Evolutionary conservation across 2,329 filamentous ascomycete species (phyloP).

Genomic region (Rhexocercosporidium sp.): DNA sequence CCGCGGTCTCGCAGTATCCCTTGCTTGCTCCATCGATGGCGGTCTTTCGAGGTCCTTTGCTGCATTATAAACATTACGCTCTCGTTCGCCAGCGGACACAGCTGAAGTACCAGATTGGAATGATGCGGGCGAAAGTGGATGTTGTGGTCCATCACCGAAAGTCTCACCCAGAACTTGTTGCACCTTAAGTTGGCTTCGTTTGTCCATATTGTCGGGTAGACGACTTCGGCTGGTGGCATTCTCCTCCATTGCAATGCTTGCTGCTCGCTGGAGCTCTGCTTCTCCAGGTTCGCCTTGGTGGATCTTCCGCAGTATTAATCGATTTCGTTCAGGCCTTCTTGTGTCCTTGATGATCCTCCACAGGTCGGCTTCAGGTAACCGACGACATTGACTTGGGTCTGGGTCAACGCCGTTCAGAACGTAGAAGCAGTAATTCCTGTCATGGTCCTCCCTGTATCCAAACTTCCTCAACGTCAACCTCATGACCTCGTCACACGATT

Average conservation of each 20-base stretch:
- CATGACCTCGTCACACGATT: conserved; percentile 91
- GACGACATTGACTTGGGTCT: conserved; percentile 79
- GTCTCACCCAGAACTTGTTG: conserved; percentile 88
- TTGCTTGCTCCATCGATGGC: conserved; percentile 45
- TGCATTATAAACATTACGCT: conserved; percentile 67
- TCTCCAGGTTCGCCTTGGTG: conserved; percentile 88
- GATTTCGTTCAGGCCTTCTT: conserved; percentile 83
- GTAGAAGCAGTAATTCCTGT: conserved; percentile 97
- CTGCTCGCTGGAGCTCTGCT: conserved; percentile 84
- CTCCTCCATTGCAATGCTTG: conserved; percentile 88
- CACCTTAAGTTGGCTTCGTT: conserved; percentile 83
- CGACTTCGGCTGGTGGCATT: conserved; percentile 73
- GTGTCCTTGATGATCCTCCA: conserved; percentile 90
- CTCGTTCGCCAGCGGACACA: conserved; percentile 59
- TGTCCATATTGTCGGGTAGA: conserved; percentile 62
- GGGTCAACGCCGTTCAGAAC: conserved; percentile 85
- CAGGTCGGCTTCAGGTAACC: conserved; percentile 84
- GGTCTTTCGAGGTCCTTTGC: conserved; percentile 64
- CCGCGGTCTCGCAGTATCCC: conserved; percentile 41
- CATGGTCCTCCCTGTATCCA: conserved; percentile 84
- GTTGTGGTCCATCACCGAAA: conserved; percentile 79
- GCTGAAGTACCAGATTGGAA: conserved; percentile 51
- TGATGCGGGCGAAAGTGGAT: conserved; percentile 83
- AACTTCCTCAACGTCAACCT: conserved; percentile 88
- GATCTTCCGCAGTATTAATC: conserved; percentile 91